Conservation (phyloP, 2,329 filamentous ascomycete species). For the Fusarium begoniae region DNA sequence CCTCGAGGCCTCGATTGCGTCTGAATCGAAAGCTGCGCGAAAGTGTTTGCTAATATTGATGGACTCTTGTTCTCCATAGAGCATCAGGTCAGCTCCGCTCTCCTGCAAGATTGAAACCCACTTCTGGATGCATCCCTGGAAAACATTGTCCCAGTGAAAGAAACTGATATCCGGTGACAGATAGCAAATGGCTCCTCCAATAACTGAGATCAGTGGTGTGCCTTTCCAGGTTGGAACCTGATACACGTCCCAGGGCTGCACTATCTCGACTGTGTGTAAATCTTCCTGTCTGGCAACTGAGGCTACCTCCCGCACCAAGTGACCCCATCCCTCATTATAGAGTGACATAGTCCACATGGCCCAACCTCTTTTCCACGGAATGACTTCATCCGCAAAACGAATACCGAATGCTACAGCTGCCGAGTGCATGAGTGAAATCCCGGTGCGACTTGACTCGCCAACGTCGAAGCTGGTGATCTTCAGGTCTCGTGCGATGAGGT, state of each 20-base stretch:
- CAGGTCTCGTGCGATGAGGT: slow-evolving; percentile 11
- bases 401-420: slow-evolving; percentile 32
- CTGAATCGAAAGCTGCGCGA: slow-evolving; percentile 29
- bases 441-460: slow-evolving; percentile 6
- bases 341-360: neutral
- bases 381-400: slow-evolving; percentile 21
- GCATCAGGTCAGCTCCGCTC: slow-evolving; percentile 32
- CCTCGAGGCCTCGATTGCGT: slow-evolving; percentile 19
- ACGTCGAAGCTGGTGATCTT: slow-evolving; percentile 9
- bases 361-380: neutral
- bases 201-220: slow-evolving; percentile 34
- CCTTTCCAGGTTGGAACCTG: slow-evolving; percentile 37
- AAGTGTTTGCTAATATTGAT: neutral
- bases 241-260: slow-evolving; percentile 35
- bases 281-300: neutral
- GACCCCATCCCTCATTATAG: slow-evolving; percentile 14
- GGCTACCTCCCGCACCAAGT: neutral
- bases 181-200: slow-evolving; percentile 42
- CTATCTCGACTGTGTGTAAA: slow-evolving; percentile 24
- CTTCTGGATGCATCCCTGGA: slow-evolving; percentile 25
- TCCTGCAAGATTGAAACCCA: slow-evolving; percentile 28
- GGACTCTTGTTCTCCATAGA: slow-evolving; percentile 36
- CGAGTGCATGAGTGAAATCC: slow-evolving; percentile 40
- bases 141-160: slow-evolving; percentile 28
- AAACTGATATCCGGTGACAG: slow-evolving; percentile 6